Evolutionary conservation across 805 yeast genomes (phyloP), one percentile per base, ranked within the genome.

Genomic region (Candida tallmaniae): DNA sequence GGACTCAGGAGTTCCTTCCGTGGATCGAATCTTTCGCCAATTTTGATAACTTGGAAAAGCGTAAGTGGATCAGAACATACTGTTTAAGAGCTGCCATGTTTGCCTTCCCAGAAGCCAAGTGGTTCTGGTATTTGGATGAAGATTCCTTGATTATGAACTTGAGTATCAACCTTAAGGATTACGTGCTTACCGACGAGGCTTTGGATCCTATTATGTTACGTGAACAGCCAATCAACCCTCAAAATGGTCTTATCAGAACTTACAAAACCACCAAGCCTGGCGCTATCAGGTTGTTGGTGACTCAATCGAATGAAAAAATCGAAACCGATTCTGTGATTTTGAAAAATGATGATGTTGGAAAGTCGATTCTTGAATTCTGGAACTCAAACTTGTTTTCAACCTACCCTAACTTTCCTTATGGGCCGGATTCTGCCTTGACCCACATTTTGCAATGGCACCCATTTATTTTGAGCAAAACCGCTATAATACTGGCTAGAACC

Each of bases 391-490:
- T 87, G 31, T 80, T 77, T 52, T 72, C 84, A 52, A 69, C 73
- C 32, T 87, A 83, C 60, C 58, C 60, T n/a, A 71, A 71, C 38
- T 84, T 84, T 59, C 73, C 73, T 10, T 56, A 57, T 32, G 73
- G 73, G 35, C 82, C 78, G 4, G 77, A 75, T 39, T 69, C 73
- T n/a, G 89, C 93, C 0, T 52, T 90, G 27, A 74, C 85, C n/a
- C 97, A 93, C 54, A 67, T 88, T 29, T 66, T 88, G 46, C 97
- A 87, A 58, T 93, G 97, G 98, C 98, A 90, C 54, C 95, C 96
- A 9, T 76, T 74, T 19, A 62, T 83, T 18, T 67, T 93, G 45
- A 72, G 83, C 35, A 82, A 78, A 50, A 69, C 93, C 3, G 82
- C 87, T 0, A 56, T 90, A 11, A 74, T 93, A 1, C 84, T 87